Evolutionary conservation across 371 early-diverging fungal genomes (phyloP).

Genomic region (Agmasoma carcini): DNA sequence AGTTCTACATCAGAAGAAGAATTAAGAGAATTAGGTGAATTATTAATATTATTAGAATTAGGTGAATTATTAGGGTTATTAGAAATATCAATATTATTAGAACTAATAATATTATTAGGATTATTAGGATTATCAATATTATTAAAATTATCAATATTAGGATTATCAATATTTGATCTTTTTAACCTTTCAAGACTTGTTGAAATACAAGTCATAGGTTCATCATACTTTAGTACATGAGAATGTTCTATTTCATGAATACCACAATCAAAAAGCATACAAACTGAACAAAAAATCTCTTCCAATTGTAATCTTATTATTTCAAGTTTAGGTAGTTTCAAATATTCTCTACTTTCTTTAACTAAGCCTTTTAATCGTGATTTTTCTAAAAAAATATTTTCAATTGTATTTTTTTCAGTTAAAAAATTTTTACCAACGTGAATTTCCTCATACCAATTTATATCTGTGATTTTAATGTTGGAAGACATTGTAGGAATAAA

Average conservation of each 20-base stretch:
- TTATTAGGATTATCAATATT: too few species aligned
- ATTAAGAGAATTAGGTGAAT: too few species aligned
- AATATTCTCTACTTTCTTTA: background rate
- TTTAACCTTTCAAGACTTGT: background rate
- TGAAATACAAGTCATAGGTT: background rate
- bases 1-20: too few species aligned
- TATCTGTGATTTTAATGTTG: background rate
- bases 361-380: background rate
- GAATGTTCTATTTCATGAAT: constrained; percentile 11
- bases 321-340: background rate
- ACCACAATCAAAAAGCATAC: constrained; percentile 37
- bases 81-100: too few species aligned
- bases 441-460: constrained; percentile 26
- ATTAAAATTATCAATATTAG: background rate
- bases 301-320: background rate
- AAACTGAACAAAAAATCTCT: constrained; percentile 29
- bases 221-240: background rate
- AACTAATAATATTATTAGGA: too few species aligned
- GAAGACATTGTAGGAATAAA: constrained; percentile 27
- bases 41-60: too few species aligned
- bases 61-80: too few species aligned
- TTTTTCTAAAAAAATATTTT: constrained; percentile 13
- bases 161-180: constrained; percentile 1
- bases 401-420: background rate
- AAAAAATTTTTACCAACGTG: constrained; percentile 12